A percentile compares a stretch with the other conserved stretches of the same genome.
These are phyloP conservation scores for Hansenula anomala DNA, from an alignment of 1,139 yeast genomes.

Conservation along the genomic window DNA sequence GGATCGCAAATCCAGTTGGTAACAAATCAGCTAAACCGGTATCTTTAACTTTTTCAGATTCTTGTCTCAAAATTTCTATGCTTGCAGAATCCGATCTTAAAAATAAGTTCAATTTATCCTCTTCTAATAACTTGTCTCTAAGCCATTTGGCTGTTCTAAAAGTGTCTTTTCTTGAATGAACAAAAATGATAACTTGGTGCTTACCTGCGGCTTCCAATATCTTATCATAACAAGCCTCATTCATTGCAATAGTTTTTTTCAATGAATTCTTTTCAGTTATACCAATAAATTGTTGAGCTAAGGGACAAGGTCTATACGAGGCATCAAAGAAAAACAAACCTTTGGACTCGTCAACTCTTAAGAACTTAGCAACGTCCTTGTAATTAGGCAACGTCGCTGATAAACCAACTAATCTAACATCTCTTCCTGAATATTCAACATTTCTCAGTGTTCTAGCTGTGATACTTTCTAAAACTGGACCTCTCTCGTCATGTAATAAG, in stretches of 20 bases:
- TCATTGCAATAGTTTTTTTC: slow-evolving; percentile 77
- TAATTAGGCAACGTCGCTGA: slow-evolving; percentile 96
- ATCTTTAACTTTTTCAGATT: slow-evolving; percentile 53
- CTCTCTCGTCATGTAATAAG: slow-evolving; percentile 89
- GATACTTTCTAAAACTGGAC: slow-evolving; percentile 88
- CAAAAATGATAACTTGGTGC: slow-evolving; percentile 83
- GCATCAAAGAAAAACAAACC: slow-evolving; percentile 72
- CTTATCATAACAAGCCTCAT: slow-evolving; percentile 87
- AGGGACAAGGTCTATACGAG: slow-evolving; percentile 85
- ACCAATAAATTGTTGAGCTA: slow-evolving; percentile 85
- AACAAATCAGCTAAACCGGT: slow-evolving; percentile 55
- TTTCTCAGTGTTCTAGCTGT: slow-evolving; percentile 68
- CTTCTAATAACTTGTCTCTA: slow-evolving; percentile 54
- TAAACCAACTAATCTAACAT: slow-evolving; percentile 73
- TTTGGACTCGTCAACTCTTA: slow-evolving; percentile 54
- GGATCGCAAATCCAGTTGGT: slow-evolving; percentile 79
- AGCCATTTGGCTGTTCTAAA: slow-evolving; percentile 76
- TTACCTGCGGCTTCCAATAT: slow-evolving; percentile 60
- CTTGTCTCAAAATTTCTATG: slow-evolving; percentile 56
- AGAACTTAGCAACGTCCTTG: slow-evolving; percentile 77
- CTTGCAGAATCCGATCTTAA: slow-evolving; percentile 48
- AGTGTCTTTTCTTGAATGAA: slow-evolving; percentile 92
- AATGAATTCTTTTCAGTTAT: slow-evolving; percentile 81
- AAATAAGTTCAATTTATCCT: slow-evolving; percentile 44
- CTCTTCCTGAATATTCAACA: slow-evolving; percentile 36